Conservation (phyloP, 768 basidiomycete species). For the Pisolithus albus region DNA sequence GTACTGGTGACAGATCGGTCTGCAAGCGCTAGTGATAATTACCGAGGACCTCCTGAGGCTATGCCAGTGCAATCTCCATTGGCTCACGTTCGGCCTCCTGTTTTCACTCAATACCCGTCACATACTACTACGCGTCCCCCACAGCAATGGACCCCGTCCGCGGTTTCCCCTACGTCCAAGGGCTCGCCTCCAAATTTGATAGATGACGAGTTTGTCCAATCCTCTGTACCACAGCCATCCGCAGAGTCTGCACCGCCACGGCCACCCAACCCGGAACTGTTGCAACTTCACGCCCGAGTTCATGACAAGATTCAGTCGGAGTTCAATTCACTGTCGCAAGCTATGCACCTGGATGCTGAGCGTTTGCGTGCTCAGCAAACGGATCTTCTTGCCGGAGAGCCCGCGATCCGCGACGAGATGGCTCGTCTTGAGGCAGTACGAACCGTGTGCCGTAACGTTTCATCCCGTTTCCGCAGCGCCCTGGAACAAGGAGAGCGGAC, state of each 20-base stretch:
- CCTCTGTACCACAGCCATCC: constrained; percentile 21
- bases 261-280: constrained; percentile 84
- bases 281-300: constrained; percentile 71
- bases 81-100: constrained; percentile 15
- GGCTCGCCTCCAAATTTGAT: constrained; percentile 48
- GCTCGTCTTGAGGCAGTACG: constrained; percentile 86
- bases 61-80: constrained; percentile 22
- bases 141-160: constrained; percentile 16
- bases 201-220: constrained; percentile 44
- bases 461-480: constrained; percentile 53
- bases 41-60: constrained; percentile 22
- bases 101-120: constrained; percentile 20
- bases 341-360: constrained; percentile 59
- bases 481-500: constrained; percentile 67
- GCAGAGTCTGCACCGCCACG: constrained; percentile 55
- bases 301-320: constrained; percentile 70
- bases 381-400: constrained; percentile 84
- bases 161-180: neutral
- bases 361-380: constrained; percentile 72
- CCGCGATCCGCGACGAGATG: constrained; percentile 96
- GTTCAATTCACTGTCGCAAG: constrained; percentile 61
- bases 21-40: constrained; percentile 21
- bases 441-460: constrained; percentile 81
- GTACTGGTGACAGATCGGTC: constrained; percentile 15
- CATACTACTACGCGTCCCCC: constrained; percentile 16